Base-by-base conservation (phyloP, 2,329 filamentous ascomycete species). In the Phyllachora maydis region DNA sequence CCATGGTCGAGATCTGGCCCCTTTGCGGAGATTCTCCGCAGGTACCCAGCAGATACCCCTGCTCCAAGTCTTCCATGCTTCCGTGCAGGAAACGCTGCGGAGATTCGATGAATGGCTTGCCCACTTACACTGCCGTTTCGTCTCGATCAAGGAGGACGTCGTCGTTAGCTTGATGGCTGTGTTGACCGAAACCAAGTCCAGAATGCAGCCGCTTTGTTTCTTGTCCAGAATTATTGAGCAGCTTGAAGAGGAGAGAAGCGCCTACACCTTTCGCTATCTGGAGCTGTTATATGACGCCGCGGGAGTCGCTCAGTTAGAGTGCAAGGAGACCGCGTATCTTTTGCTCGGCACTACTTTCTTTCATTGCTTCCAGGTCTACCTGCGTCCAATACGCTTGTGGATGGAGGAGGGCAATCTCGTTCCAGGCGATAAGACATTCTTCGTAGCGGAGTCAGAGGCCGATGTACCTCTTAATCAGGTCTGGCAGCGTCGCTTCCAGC, bases 311-410 rank as follows among this genome's bases (percentile, higher is more conserved):
- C 82, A 92, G 38, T 56, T 78, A 21, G 60, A 65, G 10, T 74
- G 73, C 1, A 65, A 78, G 26, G 50, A 56, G 2, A 41, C 43
- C 0, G 52, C 63, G 1, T 88, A 78, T 38, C 45, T 52, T 18
- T 68, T 64, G 18, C 52, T 88, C 4, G 66, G 67, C 2, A 50
- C 52, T 0, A 55, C 88, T 4, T 88, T 93, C 39, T 70, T 88
- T 26, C 62, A 74, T 21, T 91, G 79, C 39, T 74, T 93, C 28
- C 65, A 70, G 27, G 68, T 79, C 2, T 95, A 92, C 42, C 56
- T 90, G 18, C 68, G 68, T 18, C 78, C 82, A 0, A 73, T 93
- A 21, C 62, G 71, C 17, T 51, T 59, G 10, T 95, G 85, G 85
- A 85, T 92, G 69, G 69, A 79, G 35, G 60, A 66, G 18, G 85